Evolutionary conservation across 148 eudicot species (phyloP).

Genomic region (Silene latifolia): DNA sequence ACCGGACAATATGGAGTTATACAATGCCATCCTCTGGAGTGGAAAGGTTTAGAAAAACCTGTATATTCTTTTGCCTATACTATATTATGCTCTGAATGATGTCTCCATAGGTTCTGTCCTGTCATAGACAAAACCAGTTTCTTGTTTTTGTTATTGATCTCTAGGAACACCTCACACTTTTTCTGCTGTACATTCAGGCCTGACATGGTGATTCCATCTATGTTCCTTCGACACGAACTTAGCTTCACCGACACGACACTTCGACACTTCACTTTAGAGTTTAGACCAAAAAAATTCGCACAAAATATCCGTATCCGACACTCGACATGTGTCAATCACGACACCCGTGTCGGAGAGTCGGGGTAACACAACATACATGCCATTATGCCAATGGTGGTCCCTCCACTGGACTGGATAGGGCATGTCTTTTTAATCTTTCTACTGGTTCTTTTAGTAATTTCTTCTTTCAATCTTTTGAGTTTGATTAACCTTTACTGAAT

Average conservation of each 20-base stretch:
- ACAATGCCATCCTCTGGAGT: no score
- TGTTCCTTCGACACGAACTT: no score
- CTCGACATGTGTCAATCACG: no score
- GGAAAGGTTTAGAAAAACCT: no score
- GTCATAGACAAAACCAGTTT: neutral
- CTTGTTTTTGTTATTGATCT: neutral
- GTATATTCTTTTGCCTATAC: no score
- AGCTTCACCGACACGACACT: no score
- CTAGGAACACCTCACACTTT: slow-evolving; percentile 3
- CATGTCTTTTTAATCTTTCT: slow-evolving; percentile 30
- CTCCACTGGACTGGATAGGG: slow-evolving; percentile 83
- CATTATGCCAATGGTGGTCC: slow-evolving; percentile 97
- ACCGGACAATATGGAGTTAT: no score
- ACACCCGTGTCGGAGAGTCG: no score
- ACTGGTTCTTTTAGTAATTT: neutral
- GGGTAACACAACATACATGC: slow-evolving; percentile 25
- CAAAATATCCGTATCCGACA: no score
- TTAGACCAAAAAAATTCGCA: no score
- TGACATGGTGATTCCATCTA: slow-evolving; percentile 73
- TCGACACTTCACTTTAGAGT: no score
- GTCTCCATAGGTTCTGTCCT: neutral
- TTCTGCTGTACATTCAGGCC: slow-evolving; percentile 49
- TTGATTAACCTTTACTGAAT: neutral
- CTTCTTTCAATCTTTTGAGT: neutral
- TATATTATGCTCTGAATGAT: neutral